Evolutionary conservation across 2,329 filamentous ascomycete species (phyloP), one percentile per base, ranked within the genome.

Genomic region (Neophaeococcomyces aloes): DNA sequence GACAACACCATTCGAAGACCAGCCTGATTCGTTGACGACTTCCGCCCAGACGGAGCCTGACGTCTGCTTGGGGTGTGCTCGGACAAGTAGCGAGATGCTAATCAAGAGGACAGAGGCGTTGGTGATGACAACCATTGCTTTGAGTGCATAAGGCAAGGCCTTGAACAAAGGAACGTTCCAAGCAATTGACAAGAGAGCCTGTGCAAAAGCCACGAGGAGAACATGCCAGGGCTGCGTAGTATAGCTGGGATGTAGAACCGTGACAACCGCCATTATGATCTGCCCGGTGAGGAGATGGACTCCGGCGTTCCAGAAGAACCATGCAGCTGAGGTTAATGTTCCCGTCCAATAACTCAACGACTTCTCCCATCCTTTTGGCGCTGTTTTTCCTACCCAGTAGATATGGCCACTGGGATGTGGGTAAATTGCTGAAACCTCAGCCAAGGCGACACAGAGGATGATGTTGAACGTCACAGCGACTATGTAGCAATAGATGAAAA

Each of bases 41-140:
- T 42, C 30, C 11, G 35, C 25, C 18, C 35, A 42, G 18, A 42
- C 13, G 59, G 56, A 40, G 62, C 64, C 35, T 54, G 56, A 0
- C 60, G 60, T 31, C 65, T 61, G 6, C 61, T 58, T 7, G 61
- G 64, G 8, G 61, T 34, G 29, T 4, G 39, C 39, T 15, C 27
- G 17, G 30, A 34, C 29, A 13, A 42, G 29, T 5, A 35, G 29
- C 7, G 30, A 13, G 11, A 42, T 25, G 10, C 33, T 5, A 4
- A 42, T 21, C n/a, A 5, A 42, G 29, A 42, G 11, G 11, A 19
- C 39, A 4, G 27, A 5, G n/a, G 4, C 29, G 30, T 42, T 42
- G 8, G 17, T 7, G 11, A 34, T 34, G 27, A 34, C 14, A 10
- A 42, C 30, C 11, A 42, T 29, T 15, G 32, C 32, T 15, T 10